These are phyloP conservation scores for Aplosporella prunicola DNA, from an alignment of 2,329 filamentous ascomycete species.

Conservation along the genomic window DNA sequence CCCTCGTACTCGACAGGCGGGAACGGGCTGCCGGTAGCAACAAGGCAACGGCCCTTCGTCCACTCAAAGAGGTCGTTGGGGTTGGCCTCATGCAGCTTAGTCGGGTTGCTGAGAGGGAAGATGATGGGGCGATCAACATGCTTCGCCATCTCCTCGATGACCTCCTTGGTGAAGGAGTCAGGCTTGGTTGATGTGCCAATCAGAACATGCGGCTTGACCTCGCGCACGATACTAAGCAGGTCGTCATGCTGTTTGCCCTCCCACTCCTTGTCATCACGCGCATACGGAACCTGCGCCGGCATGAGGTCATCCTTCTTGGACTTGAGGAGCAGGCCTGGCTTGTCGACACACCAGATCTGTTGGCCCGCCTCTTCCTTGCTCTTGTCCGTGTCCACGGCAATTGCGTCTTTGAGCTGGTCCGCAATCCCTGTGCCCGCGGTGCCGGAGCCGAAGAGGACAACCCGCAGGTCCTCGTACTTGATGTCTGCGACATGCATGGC, in stretches of 20 bases:
- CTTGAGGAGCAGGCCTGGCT: constrained; percentile 63
- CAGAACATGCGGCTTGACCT: constrained; percentile 68
- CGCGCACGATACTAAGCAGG: constrained; percentile 58
- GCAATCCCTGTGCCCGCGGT: constrained; percentile 79
- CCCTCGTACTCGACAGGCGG: constrained; percentile 56
- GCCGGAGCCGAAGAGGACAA: constrained; percentile 72
- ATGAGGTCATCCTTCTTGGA: constrained; percentile 53
- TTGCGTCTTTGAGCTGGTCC: constrained; percentile 73
- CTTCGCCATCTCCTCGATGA: constrained; percentile 65
- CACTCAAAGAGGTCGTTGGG: constrained; percentile 67
- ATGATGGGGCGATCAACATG: constrained; percentile 73
- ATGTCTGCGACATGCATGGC: constrained; percentile 60
- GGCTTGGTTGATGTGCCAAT: constrained; percentile 77
- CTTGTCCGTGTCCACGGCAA: constrained; percentile 57
- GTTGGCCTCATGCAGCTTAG: constrained; percentile 69
- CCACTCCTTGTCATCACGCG: constrained; percentile 57
- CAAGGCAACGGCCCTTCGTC: constrained; percentile 67
- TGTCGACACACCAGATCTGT: constrained; percentile 81
- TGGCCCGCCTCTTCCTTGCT: constrained; percentile 63
- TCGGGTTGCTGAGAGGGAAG: constrained; percentile 80
- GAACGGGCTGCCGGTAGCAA: constrained; percentile 80
- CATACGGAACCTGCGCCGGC: constrained; percentile 57
- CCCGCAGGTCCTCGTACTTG: constrained; percentile 56
- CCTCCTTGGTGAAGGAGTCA: constrained; percentile 63
- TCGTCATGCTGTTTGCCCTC: constrained; percentile 44